These are phyloP conservation scores for Endotrypanum monterogeii DNA, from an alignment of 208 protist genomes.

Conservation along the genomic window DNA sequence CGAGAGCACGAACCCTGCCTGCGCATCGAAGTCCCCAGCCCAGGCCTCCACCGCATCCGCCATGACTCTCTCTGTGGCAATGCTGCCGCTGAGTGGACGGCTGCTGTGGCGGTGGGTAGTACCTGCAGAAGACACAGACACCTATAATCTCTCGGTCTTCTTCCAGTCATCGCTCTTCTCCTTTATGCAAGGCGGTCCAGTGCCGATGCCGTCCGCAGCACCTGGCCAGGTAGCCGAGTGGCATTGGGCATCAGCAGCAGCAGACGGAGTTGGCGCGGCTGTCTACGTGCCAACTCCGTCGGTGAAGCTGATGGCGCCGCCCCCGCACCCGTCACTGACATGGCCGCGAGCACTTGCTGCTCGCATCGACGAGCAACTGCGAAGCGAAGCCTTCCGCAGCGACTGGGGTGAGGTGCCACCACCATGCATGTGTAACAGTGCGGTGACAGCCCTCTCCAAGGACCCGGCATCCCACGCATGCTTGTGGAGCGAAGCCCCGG, in stretches of 20 bases:
- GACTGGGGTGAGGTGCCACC: slow-evolving; percentile 17
- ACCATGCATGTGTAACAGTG: slow-evolving; percentile 12
- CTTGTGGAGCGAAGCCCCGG: background rate
- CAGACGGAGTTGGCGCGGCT: background rate
- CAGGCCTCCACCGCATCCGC: slow-evolving; percentile 24
- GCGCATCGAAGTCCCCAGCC: slow-evolving; percentile 12
- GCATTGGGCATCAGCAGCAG: slow-evolving; percentile 10
- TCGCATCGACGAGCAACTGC: slow-evolving; percentile 13
- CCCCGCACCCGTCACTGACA: slow-evolving; percentile 7
- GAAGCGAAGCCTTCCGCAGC: slow-evolving; percentile 5
- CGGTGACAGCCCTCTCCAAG: background rate
- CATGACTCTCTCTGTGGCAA: slow-evolving; percentile 43
- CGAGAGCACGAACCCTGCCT: slow-evolving; percentile 13
- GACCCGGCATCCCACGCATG: background rate
- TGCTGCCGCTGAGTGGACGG: slow-evolving; percentile 48
- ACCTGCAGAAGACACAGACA: slow-evolving; percentile 65
- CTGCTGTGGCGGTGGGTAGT: slow-evolving; percentile 60
- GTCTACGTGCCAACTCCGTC: background rate
- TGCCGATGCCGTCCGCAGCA: slow-evolving; percentile 33
- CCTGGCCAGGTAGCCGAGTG: background rate
- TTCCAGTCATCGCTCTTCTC: slow-evolving; percentile 68
- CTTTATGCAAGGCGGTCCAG: slow-evolving; percentile 58
- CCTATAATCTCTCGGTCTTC: slow-evolving; percentile 73
- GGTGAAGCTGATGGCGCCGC: background rate
- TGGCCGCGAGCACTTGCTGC: slow-evolving; percentile 14